A percentile compares a stretch with the other conserved stretches of the same genome.
Conservation (phyloP, 2,329 filamentous ascomycete species). For the Teratosphaeria destructans region DNA sequence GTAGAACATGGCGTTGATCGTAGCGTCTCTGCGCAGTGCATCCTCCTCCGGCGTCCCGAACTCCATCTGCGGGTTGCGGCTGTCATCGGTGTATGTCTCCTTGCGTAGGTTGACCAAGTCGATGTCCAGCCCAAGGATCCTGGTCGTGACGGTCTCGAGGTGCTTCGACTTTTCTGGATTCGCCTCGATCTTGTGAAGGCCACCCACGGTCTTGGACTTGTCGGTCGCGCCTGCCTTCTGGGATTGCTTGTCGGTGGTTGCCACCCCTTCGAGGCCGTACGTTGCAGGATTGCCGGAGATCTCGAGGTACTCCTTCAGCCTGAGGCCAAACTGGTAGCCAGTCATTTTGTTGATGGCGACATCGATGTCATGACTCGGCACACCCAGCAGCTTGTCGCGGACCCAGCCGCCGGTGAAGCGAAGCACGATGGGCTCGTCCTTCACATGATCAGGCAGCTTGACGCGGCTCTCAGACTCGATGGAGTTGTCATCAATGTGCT, state of each 20-base stretch:
- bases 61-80: slow-evolving; percentile 82
- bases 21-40: slow-evolving; percentile 79
- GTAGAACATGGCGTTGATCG: slow-evolving; percentile 92
- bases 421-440: slow-evolving; percentile 43
- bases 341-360: slow-evolving; percentile 81
- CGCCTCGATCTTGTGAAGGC: slow-evolving; percentile 75
- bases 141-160: slow-evolving; percentile 80
- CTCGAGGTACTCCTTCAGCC: slow-evolving; percentile 59
- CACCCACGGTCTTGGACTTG: slow-evolving; percentile 53
- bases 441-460: slow-evolving; percentile 34
- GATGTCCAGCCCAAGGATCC: slow-evolving; percentile 74
- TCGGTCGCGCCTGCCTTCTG: slow-evolving; percentile 30
- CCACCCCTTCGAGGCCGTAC: slow-evolving; percentile 41
- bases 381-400: slow-evolving; percentile 67
- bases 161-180: slow-evolving; percentile 97
- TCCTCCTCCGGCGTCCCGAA: slow-evolving; percentile 90
- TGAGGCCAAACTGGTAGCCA: slow-evolving; percentile 61
- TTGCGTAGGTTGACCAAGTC: slow-evolving; percentile 92
- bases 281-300: slow-evolving; percentile 49
- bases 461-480: slow-evolving; percentile 18
- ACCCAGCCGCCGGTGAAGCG: slow-evolving; percentile 84
- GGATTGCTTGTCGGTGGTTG: slow-evolving; percentile 27
- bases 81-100: slow-evolving; percentile 82
- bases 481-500: slow-evolving; percentile 47
- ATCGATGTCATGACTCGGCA: slow-evolving; percentile 70